Percentiles rank a stretch among this genome's conserved stretches.
Conservation (phyloP, 2,329 filamentous ascomycete species). For the Dothistroma septosporum region DNA sequence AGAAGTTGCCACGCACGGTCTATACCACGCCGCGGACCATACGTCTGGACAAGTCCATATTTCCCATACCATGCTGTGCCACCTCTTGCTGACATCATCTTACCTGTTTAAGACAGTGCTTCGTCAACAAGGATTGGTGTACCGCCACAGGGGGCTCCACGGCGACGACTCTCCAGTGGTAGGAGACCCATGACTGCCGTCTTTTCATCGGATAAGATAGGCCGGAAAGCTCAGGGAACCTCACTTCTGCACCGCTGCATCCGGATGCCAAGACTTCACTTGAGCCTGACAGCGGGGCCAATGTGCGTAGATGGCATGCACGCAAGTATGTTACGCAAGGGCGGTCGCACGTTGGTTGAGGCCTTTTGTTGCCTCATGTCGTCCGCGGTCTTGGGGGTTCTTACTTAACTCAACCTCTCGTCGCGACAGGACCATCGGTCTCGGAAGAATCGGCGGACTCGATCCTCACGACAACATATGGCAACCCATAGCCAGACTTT, state of each 20-base stretch:
- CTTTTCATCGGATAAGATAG: neutral
- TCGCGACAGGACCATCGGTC: neutral
- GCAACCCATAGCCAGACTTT: neutral
- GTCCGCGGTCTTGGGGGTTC: neutral
- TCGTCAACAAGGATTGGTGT: neutral
- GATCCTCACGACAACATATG: neutral
- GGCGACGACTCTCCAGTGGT: neutral
- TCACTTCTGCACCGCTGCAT: neutral
- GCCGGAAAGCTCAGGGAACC: neutral
- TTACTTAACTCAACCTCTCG: neutral
- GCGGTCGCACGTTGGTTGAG: neutral
- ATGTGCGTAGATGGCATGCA: neutral
- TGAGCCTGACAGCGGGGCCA: neutral
- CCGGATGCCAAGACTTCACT: neutral
- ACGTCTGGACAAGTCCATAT: neutral
- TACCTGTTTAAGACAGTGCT: neutral
- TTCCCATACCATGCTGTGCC: neutral
- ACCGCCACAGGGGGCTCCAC: neutral
- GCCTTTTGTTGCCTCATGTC: neutral
- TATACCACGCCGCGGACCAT: neutral
- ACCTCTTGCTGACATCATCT: conserved; percentile 4
- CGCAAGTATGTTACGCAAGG: neutral
- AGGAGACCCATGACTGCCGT: neutral
- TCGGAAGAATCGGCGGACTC: neutral
- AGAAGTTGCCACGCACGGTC: neutral